phyloP scores from a whole-genome alignment of 495 filamentous ascomycete genomes.

The Lasiosphaeriaceae sp. region DNA sequence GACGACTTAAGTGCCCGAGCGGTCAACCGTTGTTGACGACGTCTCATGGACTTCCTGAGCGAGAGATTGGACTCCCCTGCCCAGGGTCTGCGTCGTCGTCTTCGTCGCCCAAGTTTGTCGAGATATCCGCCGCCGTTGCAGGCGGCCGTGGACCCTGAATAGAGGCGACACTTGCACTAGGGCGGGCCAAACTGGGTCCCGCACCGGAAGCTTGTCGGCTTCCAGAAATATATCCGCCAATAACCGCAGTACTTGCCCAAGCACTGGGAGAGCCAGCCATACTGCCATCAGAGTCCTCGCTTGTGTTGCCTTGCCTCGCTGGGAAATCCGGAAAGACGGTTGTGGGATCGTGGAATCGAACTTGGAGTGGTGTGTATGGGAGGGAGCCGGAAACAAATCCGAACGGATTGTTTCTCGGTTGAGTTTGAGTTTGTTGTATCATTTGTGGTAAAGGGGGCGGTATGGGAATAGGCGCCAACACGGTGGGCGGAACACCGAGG shows the following conservation, averaged over 20 bases:
- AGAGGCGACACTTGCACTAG: background rate
- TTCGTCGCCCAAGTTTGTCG: background rate
- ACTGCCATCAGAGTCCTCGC: background rate
- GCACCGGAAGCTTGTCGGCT: background rate
- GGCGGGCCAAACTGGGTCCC: background rate
- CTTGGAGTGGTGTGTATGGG: slow-evolving; percentile 5
- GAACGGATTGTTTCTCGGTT: slow-evolving; percentile 14
- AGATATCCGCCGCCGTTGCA: background rate
- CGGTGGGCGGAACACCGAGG: background rate
- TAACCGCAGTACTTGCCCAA: slow-evolving; percentile 1
- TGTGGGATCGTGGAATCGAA: background rate
- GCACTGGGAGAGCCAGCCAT: background rate
- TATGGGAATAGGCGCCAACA: slow-evolving; percentile 1
- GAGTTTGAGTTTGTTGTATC: slow-evolving; percentile 1
- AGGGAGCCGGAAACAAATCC: slow-evolving; percentile 15
- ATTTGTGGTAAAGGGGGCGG: slow-evolving; percentile 7
- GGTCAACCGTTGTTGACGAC: background rate
- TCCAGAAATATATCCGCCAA: background rate
- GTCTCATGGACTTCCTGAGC: background rate
- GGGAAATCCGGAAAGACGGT: background rate
- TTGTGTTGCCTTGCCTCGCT: background rate
- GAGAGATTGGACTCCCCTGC: background rate
- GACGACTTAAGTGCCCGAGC: no score
- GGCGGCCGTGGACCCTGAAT: background rate
- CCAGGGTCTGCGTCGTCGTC: background rate